Conservation (phyloP, 371 early-diverging fungal species). For the Mortierella sp. region DNA sequence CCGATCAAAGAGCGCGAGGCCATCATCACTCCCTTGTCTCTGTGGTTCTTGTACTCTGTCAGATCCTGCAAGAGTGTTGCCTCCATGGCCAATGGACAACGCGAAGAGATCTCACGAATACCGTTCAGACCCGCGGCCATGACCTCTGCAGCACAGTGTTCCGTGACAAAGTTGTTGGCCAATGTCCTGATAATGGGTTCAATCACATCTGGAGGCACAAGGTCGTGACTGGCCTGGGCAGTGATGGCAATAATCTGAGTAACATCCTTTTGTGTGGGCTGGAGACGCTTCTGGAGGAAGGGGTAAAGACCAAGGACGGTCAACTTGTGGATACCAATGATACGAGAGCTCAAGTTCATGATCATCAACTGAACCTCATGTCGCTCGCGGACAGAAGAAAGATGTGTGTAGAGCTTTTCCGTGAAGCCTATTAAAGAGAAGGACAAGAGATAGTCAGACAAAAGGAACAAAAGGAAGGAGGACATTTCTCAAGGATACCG, state of each 20-base stretch:
- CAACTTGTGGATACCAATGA: conserved; percentile 95
- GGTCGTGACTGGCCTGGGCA: conserved; percentile 91
- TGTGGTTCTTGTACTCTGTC: conserved; percentile 89
- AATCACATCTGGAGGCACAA: conserved; percentile 93
- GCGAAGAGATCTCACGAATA: conserved; percentile 90
- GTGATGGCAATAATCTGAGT: conserved; percentile 90
- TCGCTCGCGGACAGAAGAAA: conserved; percentile 75
- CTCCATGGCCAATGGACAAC: conserved; percentile 93
- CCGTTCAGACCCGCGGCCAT: conserved; percentile 95
- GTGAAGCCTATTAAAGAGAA: conserved; percentile 70
- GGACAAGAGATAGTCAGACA: not conserved
- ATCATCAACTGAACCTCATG: conserved; percentile 91
- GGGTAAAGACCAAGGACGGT: conserved; percentile 90
- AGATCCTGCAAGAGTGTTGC: conserved; percentile 87
- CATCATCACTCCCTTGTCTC: conserved; percentile 92
- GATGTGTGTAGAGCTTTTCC: conserved; percentile 88
- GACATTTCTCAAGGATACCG: too few species aligned
- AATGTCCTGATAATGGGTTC: conserved; percentile 87
- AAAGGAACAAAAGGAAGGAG: not conserved
- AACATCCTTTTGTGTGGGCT: conserved; percentile 94
- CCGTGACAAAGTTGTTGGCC: conserved; percentile 95
- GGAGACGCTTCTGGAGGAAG: conserved; percentile 87
- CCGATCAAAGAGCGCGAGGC: conserved; percentile 90
- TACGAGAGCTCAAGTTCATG: conserved; percentile 92
- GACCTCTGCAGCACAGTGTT: conserved; percentile 90